These are phyloP conservation scores for Singerocomus rubriflavus DNA, from an alignment of 1,284 basidiomycete genomes.

Conservation along the genomic window DNA sequence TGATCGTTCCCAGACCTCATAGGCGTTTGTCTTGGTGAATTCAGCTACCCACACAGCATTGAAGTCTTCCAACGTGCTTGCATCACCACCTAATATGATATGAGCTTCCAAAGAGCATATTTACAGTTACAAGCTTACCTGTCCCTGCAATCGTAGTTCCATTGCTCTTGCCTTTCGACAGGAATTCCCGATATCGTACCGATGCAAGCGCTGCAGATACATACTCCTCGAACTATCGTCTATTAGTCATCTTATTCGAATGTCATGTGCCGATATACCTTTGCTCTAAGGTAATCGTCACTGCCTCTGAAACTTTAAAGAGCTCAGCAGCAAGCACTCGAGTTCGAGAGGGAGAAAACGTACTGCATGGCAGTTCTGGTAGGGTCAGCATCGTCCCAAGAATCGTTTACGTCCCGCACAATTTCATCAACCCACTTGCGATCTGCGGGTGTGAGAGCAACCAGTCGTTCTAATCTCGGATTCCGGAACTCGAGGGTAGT, in stretches of 20 bases:
- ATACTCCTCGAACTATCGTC: conserved; percentile 76
- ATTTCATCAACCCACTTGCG: conserved; percentile 92
- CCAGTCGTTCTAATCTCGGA: conserved; percentile 72
- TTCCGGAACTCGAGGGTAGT: conserved; percentile 84
- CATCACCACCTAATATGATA: conserved; percentile 38
- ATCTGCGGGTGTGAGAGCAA: conserved; percentile 87
- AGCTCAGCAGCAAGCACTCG: conserved; percentile 2
- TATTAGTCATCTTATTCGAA: neutral
- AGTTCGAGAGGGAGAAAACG: conserved; percentile 29
- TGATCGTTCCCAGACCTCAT: conserved; percentile 80
- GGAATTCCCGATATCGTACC: conserved; percentile 85
- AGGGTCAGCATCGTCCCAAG: conserved; percentile 68
- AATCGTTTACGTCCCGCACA: conserved; percentile 78
- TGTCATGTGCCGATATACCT: conserved; percentile 46
- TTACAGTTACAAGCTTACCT: conserved; percentile 36
- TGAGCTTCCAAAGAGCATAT: neutral
- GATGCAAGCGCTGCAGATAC: conserved; percentile 76
- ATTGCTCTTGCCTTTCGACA: conserved; percentile 58
- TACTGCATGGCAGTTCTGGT: conserved; percentile 62
- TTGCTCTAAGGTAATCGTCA: conserved; percentile 86
- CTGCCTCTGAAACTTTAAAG: conserved; percentile 77
- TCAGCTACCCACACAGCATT: conserved; percentile 80
- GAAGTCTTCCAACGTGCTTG: conserved; percentile 65
- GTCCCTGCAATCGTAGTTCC: conserved; percentile 65
- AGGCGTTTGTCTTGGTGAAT: conserved; percentile 82